Percentiles rank a stretch among this genome's conserved stretches.
Conservation (phyloP, 2,329 filamentous ascomycete species). For the Epichloe bromicola region DNA sequence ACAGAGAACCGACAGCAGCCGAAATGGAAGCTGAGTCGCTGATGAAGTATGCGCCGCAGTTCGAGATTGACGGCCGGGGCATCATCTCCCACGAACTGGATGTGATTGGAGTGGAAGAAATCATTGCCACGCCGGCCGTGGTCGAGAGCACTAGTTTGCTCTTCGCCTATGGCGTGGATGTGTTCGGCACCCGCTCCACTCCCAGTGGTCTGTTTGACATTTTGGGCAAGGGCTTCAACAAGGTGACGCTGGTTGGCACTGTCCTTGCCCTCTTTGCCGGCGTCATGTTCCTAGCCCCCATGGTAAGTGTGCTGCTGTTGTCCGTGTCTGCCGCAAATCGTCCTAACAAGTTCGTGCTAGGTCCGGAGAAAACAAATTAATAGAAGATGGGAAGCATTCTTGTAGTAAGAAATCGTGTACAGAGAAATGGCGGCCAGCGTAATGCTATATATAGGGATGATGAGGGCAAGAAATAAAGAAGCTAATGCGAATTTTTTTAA, state of each 20-base stretch:
- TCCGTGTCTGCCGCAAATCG: neutral
- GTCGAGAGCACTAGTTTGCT: constrained; percentile 88
- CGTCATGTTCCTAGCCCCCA: constrained; percentile 65
- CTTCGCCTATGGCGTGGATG: constrained; percentile 75
- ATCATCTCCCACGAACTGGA: constrained; percentile 73
- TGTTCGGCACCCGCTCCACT: constrained; percentile 77
- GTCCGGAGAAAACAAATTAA: constrained; percentile 57
- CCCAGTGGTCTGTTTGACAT: constrained; percentile 88
- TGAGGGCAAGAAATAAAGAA: neutral
- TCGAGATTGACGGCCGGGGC: constrained; percentile 75
- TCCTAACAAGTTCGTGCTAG: constrained; percentile 25
- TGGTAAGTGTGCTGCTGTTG: constrained; percentile 48
- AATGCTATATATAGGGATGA: neutral
- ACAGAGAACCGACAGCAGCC: constrained; percentile 64
- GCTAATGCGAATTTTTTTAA: neutral
- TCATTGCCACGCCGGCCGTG: constrained; percentile 63
- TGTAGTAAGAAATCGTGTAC: constrained; percentile 11
- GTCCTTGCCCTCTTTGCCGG: constrained; percentile 68
- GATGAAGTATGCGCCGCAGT: constrained; percentile 56
- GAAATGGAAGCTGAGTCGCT: constrained; percentile 75
- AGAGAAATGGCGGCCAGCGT: neutral
- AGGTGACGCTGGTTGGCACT: constrained; percentile 70
- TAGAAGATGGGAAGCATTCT: constrained; percentile 40
- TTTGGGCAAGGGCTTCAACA: constrained; percentile 86
- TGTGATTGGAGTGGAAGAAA: constrained; percentile 58